A percentile compares a stretch with the other conserved stretches of the same genome.
These are phyloP conservation scores for Fusarium robinianum DNA, from an alignment of 2,329 filamentous ascomycete species.

Conservation along the genomic window DNA sequence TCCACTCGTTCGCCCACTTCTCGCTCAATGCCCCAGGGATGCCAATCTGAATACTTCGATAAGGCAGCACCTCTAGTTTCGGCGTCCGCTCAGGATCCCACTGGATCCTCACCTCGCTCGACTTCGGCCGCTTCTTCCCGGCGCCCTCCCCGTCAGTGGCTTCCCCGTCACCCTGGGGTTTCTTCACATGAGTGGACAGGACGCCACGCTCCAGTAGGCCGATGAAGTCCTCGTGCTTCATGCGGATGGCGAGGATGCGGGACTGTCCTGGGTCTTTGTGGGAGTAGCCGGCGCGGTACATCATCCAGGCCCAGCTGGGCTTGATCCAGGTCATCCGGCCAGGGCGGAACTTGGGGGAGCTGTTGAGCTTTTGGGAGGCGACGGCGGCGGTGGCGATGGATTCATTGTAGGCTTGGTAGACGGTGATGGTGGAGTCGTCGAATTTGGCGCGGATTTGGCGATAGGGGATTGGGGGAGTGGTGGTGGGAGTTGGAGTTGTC, in stretches of 20 bases:
- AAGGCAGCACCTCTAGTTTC: constrained; percentile 49
- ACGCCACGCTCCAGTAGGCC: constrained; percentile 48
- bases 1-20: constrained; percentile 55
- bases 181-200: constrained; percentile 38
- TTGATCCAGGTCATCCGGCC: constrained; percentile 69
- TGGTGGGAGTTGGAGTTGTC: constrained; percentile 14
- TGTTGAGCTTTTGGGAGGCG: constrained; percentile 53
- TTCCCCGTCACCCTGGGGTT: background rate
- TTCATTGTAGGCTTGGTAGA: constrained; percentile 64
- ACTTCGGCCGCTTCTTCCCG: constrained; percentile 32
- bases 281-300: constrained; percentile 65
- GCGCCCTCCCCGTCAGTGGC: background rate
- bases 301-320: constrained; percentile 66
- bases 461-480: constrained; percentile 37
- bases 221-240: constrained; percentile 56
- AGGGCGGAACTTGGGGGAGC: constrained; percentile 56
- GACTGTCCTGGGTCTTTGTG: constrained; percentile 59
- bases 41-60: constrained; percentile 65
- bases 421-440: constrained; percentile 57
- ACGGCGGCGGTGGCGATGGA: constrained; percentile 59
- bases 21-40: constrained; percentile 53
- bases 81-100: constrained; percentile 66
- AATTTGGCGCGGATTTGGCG: constrained; percentile 59
- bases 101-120: constrained; percentile 56
- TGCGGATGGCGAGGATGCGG: constrained; percentile 60